phyloP scores from a whole-genome alignment of 2,329 filamentous ascomycete genomes.

The Biscogniauxia sp. region DNA sequence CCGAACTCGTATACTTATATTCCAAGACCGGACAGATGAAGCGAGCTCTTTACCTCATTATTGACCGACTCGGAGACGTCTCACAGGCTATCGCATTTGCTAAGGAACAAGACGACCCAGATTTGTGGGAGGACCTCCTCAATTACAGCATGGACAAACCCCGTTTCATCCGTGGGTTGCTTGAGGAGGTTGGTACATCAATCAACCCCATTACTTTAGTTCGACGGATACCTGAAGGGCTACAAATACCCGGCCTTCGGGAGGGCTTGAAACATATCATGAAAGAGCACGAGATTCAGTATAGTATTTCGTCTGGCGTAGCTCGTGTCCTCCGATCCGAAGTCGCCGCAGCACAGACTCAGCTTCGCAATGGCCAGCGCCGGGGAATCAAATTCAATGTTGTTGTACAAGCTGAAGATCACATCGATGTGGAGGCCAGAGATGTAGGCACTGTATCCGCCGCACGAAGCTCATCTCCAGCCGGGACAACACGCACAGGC shows the following conservation, averaged over 20 bases:
- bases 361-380: slow-evolving; percentile 73
- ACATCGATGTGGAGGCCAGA: slow-evolving; percentile 43
- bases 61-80: slow-evolving; percentile 88
- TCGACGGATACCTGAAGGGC: slow-evolving; percentile 82
- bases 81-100: slow-evolving; percentile 91
- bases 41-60: slow-evolving; percentile 86
- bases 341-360: slow-evolving; percentile 79
- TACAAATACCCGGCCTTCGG: slow-evolving; percentile 87
- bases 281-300: slow-evolving; percentile 92
- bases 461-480: slow-evolving; percentile 15
- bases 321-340: slow-evolving; percentile 84
- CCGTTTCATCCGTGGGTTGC: slow-evolving; percentile 83
- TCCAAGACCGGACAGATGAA: slow-evolving; percentile 95
- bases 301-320: slow-evolving; percentile 86
- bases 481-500: slow-evolving; percentile 19
- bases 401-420: slow-evolving; percentile 41
- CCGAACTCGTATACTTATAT: slow-evolving; percentile 92
- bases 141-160: slow-evolving; percentile 98
- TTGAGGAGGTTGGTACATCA: slow-evolving; percentile 90
- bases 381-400: slow-evolving; percentile 90
- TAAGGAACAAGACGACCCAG: slow-evolving; percentile 86
- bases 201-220: slow-evolving; percentile 92
- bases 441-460: slow-evolving; percentile 34
- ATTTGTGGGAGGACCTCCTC: slow-evolving; percentile 92
- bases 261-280: slow-evolving; percentile 89